Evolutionary conservation across 2,329 filamentous ascomycete genomes (phyloP).

Genomic region (Epichloe bromicola): DNA sequence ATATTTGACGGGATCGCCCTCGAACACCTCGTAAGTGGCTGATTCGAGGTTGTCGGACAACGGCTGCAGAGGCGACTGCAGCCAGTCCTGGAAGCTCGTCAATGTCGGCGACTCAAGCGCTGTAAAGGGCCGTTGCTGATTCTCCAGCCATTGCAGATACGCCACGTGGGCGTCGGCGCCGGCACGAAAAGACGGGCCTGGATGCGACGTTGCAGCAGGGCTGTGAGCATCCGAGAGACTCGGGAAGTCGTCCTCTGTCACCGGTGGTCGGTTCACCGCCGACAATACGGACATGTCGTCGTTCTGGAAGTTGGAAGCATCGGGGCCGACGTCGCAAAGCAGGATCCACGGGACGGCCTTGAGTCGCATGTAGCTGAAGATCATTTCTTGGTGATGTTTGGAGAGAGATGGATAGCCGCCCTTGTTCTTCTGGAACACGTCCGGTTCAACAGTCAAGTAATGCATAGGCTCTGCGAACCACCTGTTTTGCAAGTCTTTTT

Average conservation of each 20-base stretch:
- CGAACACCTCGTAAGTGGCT: conserved; percentile 95
- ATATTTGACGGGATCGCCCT: conserved; percentile 97
- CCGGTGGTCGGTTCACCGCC: conserved; percentile 17
- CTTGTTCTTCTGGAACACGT: conserved; percentile 47
- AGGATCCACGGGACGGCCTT: conserved; percentile 51
- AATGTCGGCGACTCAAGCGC: conserved; percentile 38
- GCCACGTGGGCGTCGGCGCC: conserved; percentile 43
- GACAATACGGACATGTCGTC: conserved; percentile 11
- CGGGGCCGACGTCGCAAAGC: conserved; percentile 47
- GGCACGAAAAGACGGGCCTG: conserved; percentile 17
- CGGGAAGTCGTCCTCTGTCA: conserved; percentile 47
- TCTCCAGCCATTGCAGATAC: conserved; percentile 76
- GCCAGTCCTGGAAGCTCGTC: conserved; percentile 70
- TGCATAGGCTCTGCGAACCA: conserved; percentile 60
- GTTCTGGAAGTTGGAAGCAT: conserved; percentile 19
- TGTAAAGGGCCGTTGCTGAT: conserved; percentile 55
- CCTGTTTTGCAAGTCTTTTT: conserved; percentile 46
- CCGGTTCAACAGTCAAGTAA: conserved; percentile 41
- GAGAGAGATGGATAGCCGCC: conserved; percentile 48
- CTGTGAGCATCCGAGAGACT: conserved; percentile 54
- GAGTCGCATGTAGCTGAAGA: conserved; percentile 50
- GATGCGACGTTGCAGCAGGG: conserved; percentile 5
- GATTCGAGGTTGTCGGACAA: conserved; percentile 94
- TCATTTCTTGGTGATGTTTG: conserved; percentile 46
- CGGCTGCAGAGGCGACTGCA: conserved; percentile 89